phyloP scores from a whole-genome alignment of 148 eudicot genomes.

The Amaranthus cruentus region DNA sequence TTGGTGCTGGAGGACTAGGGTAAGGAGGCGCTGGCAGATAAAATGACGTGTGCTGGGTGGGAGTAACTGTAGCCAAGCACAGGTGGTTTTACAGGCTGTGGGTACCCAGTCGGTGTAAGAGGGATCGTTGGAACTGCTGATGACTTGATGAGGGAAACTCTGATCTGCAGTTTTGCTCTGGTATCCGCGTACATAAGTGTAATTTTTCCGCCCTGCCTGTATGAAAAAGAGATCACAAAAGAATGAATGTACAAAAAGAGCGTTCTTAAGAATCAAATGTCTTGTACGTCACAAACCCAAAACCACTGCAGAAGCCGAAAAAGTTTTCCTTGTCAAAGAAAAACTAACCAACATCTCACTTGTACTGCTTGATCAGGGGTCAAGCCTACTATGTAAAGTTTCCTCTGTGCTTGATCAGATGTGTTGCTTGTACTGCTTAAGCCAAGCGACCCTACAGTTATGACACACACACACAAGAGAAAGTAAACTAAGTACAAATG shows the following conservation, averaged over 20 bases:
- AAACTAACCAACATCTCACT: slow-evolving; percentile 49
- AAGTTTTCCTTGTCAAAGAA: slow-evolving; percentile 58
- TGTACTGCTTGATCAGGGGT: slow-evolving; percentile 50
- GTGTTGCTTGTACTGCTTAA: slow-evolving; percentile 37
- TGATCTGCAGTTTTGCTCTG: slow-evolving; percentile 28
- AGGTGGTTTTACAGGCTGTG: slow-evolving; percentile 27
- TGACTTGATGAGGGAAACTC: slow-evolving; percentile 16
- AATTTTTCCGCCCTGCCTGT: slow-evolving; percentile 52
- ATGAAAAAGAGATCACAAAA: not conserved
- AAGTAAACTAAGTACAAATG: not conserved
- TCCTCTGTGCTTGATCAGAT: slow-evolving; percentile 59
- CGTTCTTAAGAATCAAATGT: slow-evolving; percentile 54
- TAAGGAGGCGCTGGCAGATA: slow-evolving; percentile 36
- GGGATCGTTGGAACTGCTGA: slow-evolving; percentile 38
- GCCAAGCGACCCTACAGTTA: slow-evolving; percentile 57
- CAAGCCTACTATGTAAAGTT: slow-evolving; percentile 59
- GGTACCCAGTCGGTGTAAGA: slow-evolving; percentile 33
- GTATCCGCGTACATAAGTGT: slow-evolving; percentile 62
- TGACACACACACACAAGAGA: not conserved
- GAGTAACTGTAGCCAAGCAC: slow-evolving; percentile 34
- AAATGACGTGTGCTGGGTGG: slow-evolving; percentile 26
- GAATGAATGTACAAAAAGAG: slow-evolving; percentile 41
- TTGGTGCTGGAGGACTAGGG: slow-evolving; percentile 32
- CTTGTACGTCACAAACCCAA: slow-evolving; percentile 59
- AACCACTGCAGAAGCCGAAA: slow-evolving; percentile 36